These are phyloP conservation scores for Paraleonurus japonicus DNA, from an alignment of 257 asterid species.

Conservation along the genomic window DNA sequence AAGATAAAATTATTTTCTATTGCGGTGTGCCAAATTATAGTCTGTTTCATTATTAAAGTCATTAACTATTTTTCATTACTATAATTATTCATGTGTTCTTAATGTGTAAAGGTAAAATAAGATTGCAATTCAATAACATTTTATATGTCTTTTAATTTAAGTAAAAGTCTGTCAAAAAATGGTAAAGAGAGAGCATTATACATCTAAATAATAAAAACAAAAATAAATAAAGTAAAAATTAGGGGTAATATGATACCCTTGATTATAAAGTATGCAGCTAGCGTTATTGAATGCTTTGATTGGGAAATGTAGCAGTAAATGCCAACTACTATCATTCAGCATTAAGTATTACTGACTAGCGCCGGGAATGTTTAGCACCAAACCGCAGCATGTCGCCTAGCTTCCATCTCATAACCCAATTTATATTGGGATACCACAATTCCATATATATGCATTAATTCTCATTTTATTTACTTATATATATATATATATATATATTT, in stretches of 20 bases:
- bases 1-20: too few relatives aligned
- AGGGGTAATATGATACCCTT: not conserved
- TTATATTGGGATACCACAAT: not conserved
- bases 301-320: conserved; percentile 11
- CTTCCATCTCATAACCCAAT: not conserved
- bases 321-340: conserved; percentile 21
- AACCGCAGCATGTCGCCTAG: conserved; percentile 4
- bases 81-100: too few relatives aligned
- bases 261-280: not conserved
- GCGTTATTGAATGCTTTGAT: not conserved
- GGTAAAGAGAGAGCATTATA: not conserved
- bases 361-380: conserved; percentile 19
- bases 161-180: too few relatives aligned
- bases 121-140: too few relatives aligned
- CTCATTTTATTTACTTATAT: not conserved
- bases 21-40: too few relatives aligned
- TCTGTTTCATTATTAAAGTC: too few relatives aligned
- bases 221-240: too few relatives aligned
- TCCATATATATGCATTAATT: not conserved
- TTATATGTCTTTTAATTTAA: too few relatives aligned
- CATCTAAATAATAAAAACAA: too few relatives aligned
- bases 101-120: too few relatives aligned
- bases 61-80: too few relatives aligned
- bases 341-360: conserved; percentile 3
- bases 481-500: too few relatives aligned